Percentiles rank a stretch among this genome's conserved stretches.
Conservation (phyloP, 371 early-diverging fungal genomes). For the Nematocida ironsii region DNA sequence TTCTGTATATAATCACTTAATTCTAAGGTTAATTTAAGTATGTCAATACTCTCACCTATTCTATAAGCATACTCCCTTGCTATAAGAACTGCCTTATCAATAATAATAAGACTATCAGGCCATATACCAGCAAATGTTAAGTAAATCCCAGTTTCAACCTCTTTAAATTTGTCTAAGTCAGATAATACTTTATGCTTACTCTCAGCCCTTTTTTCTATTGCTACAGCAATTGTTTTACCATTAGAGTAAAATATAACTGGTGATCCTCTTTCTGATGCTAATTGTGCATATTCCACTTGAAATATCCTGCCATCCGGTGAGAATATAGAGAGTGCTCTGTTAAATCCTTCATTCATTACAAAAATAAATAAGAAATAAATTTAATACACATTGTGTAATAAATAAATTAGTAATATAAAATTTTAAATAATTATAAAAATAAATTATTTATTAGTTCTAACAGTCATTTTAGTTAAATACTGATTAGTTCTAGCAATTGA, state of each 20-base stretch:
- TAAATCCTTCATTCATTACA: slow-evolving; percentile 59
- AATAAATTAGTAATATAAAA: neutral
- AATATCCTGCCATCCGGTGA: slow-evolving; percentile 98
- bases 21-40: slow-evolving; percentile 79
- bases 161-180: slow-evolving; percentile 78
- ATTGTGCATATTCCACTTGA: slow-evolving; percentile 99
- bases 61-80: slow-evolving; percentile 60
- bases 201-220: slow-evolving; percentile 86
- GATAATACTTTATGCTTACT: slow-evolving; percentile 89
- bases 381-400: slow-evolving; percentile 2
- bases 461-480: slow-evolving; percentile 1
- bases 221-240: slow-evolving; percentile 58
- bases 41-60: slow-evolving; percentile 79
- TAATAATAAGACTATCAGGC: slow-evolving; percentile 68
- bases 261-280: slow-evolving; percentile 93
- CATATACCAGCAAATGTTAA: slow-evolving; percentile 74
- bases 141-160: slow-evolving; percentile 76
- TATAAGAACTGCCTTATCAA: slow-evolving; percentile 55
- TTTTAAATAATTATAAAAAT: neutral
- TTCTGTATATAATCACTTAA: slow-evolving; percentile 72
- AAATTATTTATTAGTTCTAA: too few species aligned
- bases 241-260: slow-evolving; percentile 63
- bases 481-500: neutral
- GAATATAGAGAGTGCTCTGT: slow-evolving; percentile 86
- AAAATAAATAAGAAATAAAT: slow-evolving; percentile 47